Evolutionary conservation across 2,329 filamentous ascomycete species (phyloP), one percentile per base, ranked within the genome.

Genomic region (Stachybotrys echinatus): DNA sequence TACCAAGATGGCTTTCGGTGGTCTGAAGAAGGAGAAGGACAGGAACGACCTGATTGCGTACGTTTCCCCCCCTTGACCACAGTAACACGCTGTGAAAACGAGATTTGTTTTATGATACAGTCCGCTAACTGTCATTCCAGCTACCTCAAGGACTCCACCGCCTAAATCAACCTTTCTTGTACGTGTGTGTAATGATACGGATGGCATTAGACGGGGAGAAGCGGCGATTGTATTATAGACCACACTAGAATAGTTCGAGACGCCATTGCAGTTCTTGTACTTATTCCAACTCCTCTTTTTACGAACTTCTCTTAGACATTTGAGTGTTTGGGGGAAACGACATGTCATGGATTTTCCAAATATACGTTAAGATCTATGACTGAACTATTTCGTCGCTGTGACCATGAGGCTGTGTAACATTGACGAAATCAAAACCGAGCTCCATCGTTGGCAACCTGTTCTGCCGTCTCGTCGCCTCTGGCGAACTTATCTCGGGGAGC

Each of bases 1-100:
- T 64, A 99, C 94, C 80, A 99, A 97, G 90, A 99, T 99, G 94
- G 94, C 94, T 66, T 99, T 97, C 72, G 94, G 94, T 79, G 94
- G 94, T 74, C 84, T 99, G 70, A 99, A 99, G 92, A 99, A 99
- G 89, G 84, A 85, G 71, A 97, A 97, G 89, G 94, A 97, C 81
- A 85, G 94, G 74, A 96, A 97, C 74, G 92, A 99, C 76, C 82
- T 99, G 67, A 96, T 99, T 84, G 91, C 90, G 87, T 92, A 88
- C 66, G 87, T 83, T 55, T 31, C 38, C 17, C 7, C 22, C 3
- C 8, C 18, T 17, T 34, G 10, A 8, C 27, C 27, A 34, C 3
- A n/a, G n/a, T n/a, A n/a, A n/a, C n/a, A n/a, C n/a, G n/a, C n/a
- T n/a, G n/a, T n/a, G n/a, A n/a, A n/a, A n/a, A n/a, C n/a, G n/a